phyloP scores from a whole-genome alignment of 495 filamentous ascomycete genomes.

The Bryoglossum gracile region DNA sequence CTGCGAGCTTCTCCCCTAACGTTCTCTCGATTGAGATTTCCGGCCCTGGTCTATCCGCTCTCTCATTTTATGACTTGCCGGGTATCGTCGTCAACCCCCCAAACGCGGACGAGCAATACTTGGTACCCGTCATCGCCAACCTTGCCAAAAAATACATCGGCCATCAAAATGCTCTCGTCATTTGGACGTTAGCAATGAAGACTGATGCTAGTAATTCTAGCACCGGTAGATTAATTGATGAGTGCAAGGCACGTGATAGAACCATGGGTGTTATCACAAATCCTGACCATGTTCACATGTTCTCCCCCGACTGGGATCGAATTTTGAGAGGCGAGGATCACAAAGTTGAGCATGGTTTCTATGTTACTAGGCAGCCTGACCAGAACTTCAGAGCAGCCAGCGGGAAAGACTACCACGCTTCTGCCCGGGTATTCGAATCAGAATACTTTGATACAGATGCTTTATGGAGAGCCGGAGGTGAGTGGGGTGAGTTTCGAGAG shows the following conservation, averaged over 20 bases:
- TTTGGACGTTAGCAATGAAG: slow-evolving; percentile 70
- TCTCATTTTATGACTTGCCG: slow-evolving; percentile 77
- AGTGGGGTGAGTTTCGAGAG: slow-evolving; percentile 40
- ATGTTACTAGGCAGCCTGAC: slow-evolving; percentile 53
- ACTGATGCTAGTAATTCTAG: slow-evolving; percentile 63
- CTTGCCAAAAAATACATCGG: slow-evolving; percentile 60
- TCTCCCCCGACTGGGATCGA: slow-evolving; percentile 44
- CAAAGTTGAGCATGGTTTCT: slow-evolving; percentile 51
- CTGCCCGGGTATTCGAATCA: slow-evolving; percentile 50
- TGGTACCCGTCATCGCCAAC: slow-evolving; percentile 60
- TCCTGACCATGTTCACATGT: slow-evolving; percentile 53
- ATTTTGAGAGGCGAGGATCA: slow-evolving; percentile 47
- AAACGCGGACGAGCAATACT: slow-evolving; percentile 43
- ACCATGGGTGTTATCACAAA: slow-evolving; percentile 78
- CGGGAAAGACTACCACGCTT: slow-evolving; percentile 34
- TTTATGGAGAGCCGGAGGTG: slow-evolving; percentile 29
- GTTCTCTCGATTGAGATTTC: slow-evolving; percentile 67
- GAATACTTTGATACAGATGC: slow-evolving; percentile 44
- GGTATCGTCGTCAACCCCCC: slow-evolving; percentile 61
- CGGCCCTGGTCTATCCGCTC: slow-evolving; percentile 55
- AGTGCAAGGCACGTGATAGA: slow-evolving; percentile 48
- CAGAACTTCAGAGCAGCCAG: slow-evolving; percentile 25
- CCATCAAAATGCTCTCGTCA: slow-evolving; percentile 57
- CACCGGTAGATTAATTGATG: slow-evolving; percentile 54
- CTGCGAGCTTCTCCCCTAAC: slow-evolving; percentile 71